Evolutionary conservation across 192 early-diverging fungal species (phyloP), one percentile per base, ranked within the genome.

Genomic region (Podila verticillata): DNA sequence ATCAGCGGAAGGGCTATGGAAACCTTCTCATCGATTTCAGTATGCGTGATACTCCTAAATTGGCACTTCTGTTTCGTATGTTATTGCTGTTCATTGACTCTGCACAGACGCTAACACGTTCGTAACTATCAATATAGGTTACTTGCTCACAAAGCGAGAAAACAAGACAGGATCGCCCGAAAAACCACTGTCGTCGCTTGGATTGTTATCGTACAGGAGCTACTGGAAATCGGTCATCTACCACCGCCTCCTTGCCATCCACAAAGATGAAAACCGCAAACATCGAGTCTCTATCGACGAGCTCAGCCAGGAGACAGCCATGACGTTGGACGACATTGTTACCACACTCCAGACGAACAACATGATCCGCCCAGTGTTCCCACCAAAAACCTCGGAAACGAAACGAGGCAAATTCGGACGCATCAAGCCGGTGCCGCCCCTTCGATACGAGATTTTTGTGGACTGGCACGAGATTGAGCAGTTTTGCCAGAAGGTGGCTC

Each of bases 1-100:
- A 92, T 83, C 95, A 97, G 74, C 86, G 95, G 61, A 94, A 95
- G 68, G 95, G 96, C 0, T 98, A 96, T 51, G 97, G 97, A n/a
- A 91, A 95, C 66, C 84, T 95, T 35, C 79, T 98, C 66, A 98
- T 97, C 34, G 96, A 97, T 72, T 95, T 98, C 62, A 96, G 94
- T 89, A 86, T 81, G 86, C 82, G 39, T 24, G 2, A n/a, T 7
- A 12, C n/a, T n/a, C 20, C 22, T 24, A 19, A 54, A 24, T 7
- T 24, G 51, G 6, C 51, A 6, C 20, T 5, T 54, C 15, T 26
- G 6, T 54, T 54, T 54, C 10, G 20, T n/a, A 1, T 22, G 51
- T 54, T 22, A 22, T 51, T 7, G 20, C 22, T 54, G 51, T 26
- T 54, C 51, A 10, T 54, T 4, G 20, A 54, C 13, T 54, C 6